Conservation (phyloP, 1,284 basidiomycete genomes). For the Ganoderma meredithae region DNA sequence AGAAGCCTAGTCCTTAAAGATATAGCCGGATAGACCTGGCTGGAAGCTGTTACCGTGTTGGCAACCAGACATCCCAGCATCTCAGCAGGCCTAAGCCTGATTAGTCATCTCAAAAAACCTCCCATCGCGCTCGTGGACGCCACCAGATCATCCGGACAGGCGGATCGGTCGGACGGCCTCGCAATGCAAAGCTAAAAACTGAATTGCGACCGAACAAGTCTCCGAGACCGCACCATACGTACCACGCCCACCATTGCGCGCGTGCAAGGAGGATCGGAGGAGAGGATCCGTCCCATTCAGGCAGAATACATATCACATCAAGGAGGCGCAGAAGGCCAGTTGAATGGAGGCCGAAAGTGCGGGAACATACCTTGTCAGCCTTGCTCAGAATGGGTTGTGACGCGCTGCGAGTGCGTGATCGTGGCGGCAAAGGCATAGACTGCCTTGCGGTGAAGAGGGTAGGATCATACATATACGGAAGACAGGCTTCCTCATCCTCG, state of each 20-base stretch:
- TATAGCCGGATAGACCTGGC: neutral
- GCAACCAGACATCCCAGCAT: conserved; percentile 9
- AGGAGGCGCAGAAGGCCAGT: neutral
- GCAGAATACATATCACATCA: neutral
- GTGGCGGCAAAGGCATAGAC: conserved; percentile 19
- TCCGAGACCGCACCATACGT: neutral
- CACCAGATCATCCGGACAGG: neutral
- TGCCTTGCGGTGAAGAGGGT: conserved; percentile 36
- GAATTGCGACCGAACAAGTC: neutral
- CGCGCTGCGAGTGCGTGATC: conserved; percentile 26
- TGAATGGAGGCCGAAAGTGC: neutral
- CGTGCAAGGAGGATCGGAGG: neutral
- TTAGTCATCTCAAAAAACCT: conserved; percentile 11
- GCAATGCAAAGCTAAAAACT: neutral
- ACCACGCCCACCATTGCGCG: neutral
- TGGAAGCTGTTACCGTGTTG: neutral
- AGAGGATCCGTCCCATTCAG: neutral
- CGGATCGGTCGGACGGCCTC: neutral
- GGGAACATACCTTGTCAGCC: conserved; percentile 32
- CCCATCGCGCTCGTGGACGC: neutral
- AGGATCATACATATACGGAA: conserved; percentile 41
- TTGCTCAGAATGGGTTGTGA: conserved; percentile 18
- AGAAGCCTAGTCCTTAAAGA: neutral
- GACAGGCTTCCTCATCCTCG: conserved; percentile 41
- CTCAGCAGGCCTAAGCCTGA: neutral